Conservation (phyloP, 2,329 filamentous ascomycete species). For the Colletotrichum lindemuthianum region DNA sequence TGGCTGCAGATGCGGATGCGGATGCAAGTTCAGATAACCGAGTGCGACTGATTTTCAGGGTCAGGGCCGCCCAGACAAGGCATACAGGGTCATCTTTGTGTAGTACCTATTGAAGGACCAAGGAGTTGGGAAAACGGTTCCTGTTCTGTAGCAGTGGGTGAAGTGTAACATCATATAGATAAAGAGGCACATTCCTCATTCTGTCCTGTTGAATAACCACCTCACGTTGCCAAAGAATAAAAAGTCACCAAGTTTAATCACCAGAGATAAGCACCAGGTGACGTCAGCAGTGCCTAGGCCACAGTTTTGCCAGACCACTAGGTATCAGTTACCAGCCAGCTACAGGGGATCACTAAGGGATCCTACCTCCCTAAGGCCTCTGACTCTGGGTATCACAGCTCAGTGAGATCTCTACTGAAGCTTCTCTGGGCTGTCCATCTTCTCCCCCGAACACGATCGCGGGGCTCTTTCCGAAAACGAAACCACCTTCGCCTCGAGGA, state of each 20-base stretch:
- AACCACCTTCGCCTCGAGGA: not conserved
- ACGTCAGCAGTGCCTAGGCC: slow-evolving; percentile 6
- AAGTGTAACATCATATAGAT: slow-evolving; percentile 1
- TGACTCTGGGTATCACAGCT: no score
- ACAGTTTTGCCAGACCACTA: slow-evolving; percentile 2
- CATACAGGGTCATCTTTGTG: slow-evolving; percentile 1
- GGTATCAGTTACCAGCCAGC: no score
- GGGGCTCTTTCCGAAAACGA: slow-evolving; percentile 21
- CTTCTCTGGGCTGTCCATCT: no score
- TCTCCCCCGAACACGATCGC: slow-evolving; percentile 7
- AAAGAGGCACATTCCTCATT: not conserved
- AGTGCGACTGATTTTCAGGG: not conserved
- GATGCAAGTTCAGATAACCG: slow-evolving; percentile 23
- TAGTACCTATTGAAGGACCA: not conserved
- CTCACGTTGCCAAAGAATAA: no score
- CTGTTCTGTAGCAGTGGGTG: not conserved
- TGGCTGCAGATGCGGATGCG: no score
- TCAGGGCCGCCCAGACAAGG: slow-evolving; percentile 12
- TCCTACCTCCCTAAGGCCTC: no score
- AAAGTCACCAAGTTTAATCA: not conserved
- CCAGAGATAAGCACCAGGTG: not conserved
- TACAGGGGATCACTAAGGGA: no score
- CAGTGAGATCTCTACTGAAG: no score
- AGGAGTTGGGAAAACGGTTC: not conserved
- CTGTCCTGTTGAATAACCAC: not conserved